These are phyloP conservation scores for Acephala macrosclerotiorum DNA, from an alignment of 2,329 filamentous ascomycete species.

Conservation along the genomic window DNA sequence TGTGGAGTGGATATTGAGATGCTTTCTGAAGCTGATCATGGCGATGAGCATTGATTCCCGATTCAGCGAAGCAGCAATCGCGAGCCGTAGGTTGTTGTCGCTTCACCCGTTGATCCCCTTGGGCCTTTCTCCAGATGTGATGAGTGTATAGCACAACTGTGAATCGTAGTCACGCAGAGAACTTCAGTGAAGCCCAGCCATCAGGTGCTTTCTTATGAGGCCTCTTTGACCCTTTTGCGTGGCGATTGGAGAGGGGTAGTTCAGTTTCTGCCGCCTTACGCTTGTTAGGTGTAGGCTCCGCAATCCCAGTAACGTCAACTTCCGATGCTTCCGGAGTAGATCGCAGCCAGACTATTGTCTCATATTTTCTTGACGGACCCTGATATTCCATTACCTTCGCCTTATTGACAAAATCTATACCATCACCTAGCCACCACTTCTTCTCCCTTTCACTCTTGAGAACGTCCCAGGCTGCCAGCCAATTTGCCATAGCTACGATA, in stretches of 20 bases:
- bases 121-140: no score
- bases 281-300: slow-evolving; percentile 29
- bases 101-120: no score
- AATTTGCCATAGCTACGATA: slow-evolving; percentile 16
- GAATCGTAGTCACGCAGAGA: background rate
- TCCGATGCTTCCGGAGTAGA: slow-evolving; percentile 23
- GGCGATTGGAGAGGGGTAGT: slow-evolving; percentile 20
- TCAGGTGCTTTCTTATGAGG: background rate
- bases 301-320: slow-evolving; percentile 19
- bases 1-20: no score
- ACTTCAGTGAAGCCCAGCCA: background rate
- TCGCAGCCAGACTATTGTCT: slow-evolving; percentile 28
- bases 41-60: no score
- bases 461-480: slow-evolving; percentile 30
- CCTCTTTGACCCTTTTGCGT: slow-evolving; percentile 27
- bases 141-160: background rate
- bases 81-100: no score
- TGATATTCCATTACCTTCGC: slow-evolving; percentile 31
- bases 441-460: slow-evolving; percentile 30
- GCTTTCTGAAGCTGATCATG: no score
- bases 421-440: slow-evolving; percentile 31
- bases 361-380: slow-evolving; percentile 26
- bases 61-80: no score
- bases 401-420: slow-evolving; percentile 30
- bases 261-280: slow-evolving; percentile 5